Conservation (phyloP, 164 flowering plant genomes). For the Kingdonia uniflora region DNA sequence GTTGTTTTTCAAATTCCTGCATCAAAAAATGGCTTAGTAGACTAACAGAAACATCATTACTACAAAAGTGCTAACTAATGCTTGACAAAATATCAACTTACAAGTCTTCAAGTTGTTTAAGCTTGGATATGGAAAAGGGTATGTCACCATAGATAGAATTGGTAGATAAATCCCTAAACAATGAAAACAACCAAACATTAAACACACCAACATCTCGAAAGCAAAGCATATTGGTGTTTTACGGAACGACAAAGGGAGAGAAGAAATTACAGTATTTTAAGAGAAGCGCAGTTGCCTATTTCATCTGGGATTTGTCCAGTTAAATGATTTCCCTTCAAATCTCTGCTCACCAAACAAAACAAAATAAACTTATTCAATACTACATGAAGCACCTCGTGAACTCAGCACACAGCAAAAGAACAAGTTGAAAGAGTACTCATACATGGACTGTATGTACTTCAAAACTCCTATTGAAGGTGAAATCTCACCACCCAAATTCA, state of each 20-base stretch:
- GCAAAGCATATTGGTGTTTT: background rate
- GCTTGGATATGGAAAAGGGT: conserved; percentile 76
- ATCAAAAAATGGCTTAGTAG: background rate
- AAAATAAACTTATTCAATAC: background rate
- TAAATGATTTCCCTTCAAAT: conserved; percentile 67
- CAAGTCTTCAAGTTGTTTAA: conserved; percentile 70
- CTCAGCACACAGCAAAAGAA: too few species aligned
- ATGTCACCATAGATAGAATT: conserved; percentile 72
- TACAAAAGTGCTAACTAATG: background rate
- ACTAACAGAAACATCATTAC: background rate
- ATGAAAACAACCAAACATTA: background rate
- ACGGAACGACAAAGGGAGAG: too few species aligned
- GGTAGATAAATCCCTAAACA: conserved; percentile 61
- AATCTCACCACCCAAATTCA: conserved; percentile 85
- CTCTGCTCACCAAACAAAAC: conserved; percentile 42
- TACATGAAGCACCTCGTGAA: background rate
- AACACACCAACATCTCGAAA: background rate
- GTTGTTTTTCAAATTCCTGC: conserved; percentile 72
- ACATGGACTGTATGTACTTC: conserved; percentile 54
- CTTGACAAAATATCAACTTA: conserved; percentile 21
- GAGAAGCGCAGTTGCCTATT: conserved; percentile 59
- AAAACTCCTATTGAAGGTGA: conserved; percentile 76
- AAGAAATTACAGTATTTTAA: conserved; percentile 38
- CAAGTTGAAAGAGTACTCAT: too few species aligned
- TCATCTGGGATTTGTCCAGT: conserved; percentile 96